Evolutionary conservation across 2,329 filamentous ascomycete species (phyloP), one percentile per base, ranked within the genome.

Genomic region (Tricladium varicosporioides): DNA sequence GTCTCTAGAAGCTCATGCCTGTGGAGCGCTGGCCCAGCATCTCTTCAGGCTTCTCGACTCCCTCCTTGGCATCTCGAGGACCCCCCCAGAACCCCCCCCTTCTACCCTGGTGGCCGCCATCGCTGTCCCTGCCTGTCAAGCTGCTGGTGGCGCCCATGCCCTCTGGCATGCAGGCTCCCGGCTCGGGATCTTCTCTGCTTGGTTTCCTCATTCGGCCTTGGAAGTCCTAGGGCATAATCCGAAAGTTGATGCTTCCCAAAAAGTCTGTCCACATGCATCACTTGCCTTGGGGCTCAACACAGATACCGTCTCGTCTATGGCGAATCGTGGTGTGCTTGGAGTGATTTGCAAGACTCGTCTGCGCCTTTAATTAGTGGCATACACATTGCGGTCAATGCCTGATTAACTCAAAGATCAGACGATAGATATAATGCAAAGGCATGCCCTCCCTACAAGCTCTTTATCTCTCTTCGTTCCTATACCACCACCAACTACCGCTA

Each of bases 311-410:
- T 78, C 73, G 74, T 71, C 74, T 73, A 76, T 74, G 74, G 73
- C 72, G 73, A 76, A 74, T 77, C 72, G 70, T 72, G 72, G 70
- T 71, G 70, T 76, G 76, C 76, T 78, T 79, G 73, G 72, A 74
- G 71, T 70, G 65, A 73, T 70, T 72, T 69, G 72, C 69, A 74
- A 73, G 72, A 73, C 71, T 56, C 55, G 62, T 62, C 64, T 57
- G 59, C 59, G 58, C 60, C 61, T 66, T 68, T 65, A 65, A 69
- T 64, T 67, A 63, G 58, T 65, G 61, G 54, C 58, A 60, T 58
- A 61, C 59, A 59, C 51, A 60, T 56, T 55, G 55, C 53, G 57
- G 58, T 68, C 62, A 68, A 70, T 70, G 67, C 67, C 61, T 57
- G 61, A 54, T 57, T 57, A 54, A 60, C 45, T 54, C 48, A 65